Base-by-base conservation (phyloP, 768 basidiomycete species). In the Hygrophorus russula region DNA sequence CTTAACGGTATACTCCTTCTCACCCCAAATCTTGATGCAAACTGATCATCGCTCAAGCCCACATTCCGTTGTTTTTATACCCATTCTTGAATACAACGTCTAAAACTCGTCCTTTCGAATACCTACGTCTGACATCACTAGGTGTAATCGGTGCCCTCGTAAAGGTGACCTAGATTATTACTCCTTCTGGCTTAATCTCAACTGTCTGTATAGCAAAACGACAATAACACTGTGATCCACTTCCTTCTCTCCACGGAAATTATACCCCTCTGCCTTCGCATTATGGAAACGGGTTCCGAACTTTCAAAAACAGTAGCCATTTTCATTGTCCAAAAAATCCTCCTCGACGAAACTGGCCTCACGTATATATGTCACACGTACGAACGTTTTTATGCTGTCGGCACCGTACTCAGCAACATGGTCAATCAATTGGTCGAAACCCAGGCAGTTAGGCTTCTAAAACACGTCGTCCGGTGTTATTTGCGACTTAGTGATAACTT, bases 281-380 rank as follows among this genome's bases (percentile, higher is more conserved):
- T 99, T 62, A 99, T 99, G 96, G 96, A 99, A 63, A 97, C 96
- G 2, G 96, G 96, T 34, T 96, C 93, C 2, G 96, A 99, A 55
- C 77, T 99, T 13, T 91, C 88, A 46, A 99, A 99, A 67, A 99
- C 96, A 0, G 96, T 99, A 36, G 96, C 96, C 34, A 99, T 99
- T 56, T 99, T 99, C 64, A 99, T 99, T 56, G 96, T 99, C 3
- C 96, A 99, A 62, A 99, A 99, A 66, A 89, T 90, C 46, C 73
- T 99, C 12, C 73, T 98, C 42, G 96, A 99, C 60, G 96, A 99
- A 63, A 91, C 94, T 2, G 96, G 96, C 14, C 67, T 99, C 47
- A 93, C 91, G 12, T 99, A 99, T 62, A 99, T 98, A 56, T 98
- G 96, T 55, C 96, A 99, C 63, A 99, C 96, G n/a, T 99, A 99